These are phyloP conservation scores for Picocystis sp. DNA, from an alignment of 163 green algal species.

Conservation along the genomic window DNA sequence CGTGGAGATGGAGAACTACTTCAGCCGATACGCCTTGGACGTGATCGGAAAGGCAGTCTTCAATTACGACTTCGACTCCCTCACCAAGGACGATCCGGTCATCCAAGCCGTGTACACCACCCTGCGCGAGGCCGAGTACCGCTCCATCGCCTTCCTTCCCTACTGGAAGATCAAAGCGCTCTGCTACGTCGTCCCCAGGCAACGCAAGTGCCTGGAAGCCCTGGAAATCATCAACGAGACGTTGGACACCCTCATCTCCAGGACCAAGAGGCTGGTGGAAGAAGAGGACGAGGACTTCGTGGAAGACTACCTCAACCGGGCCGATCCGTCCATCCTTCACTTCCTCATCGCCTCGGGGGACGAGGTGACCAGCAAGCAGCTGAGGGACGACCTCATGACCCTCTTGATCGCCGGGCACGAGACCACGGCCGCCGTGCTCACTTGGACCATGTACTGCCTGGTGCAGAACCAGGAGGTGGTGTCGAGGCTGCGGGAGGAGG, in stretches of 20 bases:
- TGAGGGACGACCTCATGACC: slow-evolving; percentile 34
- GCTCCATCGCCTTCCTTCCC: slow-evolving; percentile 13
- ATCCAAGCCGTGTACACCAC: slow-evolving; percentile 20
- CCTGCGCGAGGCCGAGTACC: slow-evolving; percentile 12
- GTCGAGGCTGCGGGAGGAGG: slow-evolving; percentile 16
- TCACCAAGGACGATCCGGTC: slow-evolving; percentile 27
- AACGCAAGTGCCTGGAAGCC: slow-evolving; percentile 37
- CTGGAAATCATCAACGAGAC: slow-evolving; percentile 48
- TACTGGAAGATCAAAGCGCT: slow-evolving; percentile 29
- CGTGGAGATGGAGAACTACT: slow-evolving; percentile 32
- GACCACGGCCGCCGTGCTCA: slow-evolving; percentile 31
- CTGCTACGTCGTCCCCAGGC: slow-evolving; percentile 28
- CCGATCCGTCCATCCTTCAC: slow-evolving; percentile 19
- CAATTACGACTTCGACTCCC: slow-evolving; percentile 66
- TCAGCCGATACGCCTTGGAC: slow-evolving; percentile 24
- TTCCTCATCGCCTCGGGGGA: slow-evolving; percentile 26
- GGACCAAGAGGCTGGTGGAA: slow-evolving; percentile 58
- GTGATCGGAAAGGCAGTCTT: slow-evolving; percentile 69
- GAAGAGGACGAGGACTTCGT: slow-evolving; percentile 22
- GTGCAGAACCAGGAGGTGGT: slow-evolving; percentile 19
- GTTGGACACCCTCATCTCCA: slow-evolving; percentile 59
- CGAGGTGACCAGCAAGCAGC: slow-evolving; percentile 29
- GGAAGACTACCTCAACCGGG: slow-evolving; percentile 28
- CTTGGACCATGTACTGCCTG: slow-evolving; percentile 25
- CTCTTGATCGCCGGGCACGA: slow-evolving; percentile 33